Evolutionary conservation across 768 basidiomycete species (phyloP), one percentile per base, ranked within the genome.

Genomic region (Suillus lakei): DNA sequence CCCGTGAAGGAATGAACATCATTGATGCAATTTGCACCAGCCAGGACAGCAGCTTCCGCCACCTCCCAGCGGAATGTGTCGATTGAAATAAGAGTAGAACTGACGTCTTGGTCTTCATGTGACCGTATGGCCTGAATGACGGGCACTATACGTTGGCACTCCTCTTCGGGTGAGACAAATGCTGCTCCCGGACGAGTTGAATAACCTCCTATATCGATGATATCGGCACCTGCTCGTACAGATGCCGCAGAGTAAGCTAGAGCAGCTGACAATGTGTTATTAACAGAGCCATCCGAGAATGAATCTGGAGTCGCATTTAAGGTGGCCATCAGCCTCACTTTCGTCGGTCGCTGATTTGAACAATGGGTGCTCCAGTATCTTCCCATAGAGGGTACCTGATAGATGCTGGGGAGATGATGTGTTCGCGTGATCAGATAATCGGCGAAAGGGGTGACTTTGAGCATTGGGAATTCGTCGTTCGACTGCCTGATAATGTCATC

Each of bases 291-390:
- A 67, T 98, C 96, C 0, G 96, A 98, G 79, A 98, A 98, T 0
- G 96, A 98, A 77, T 99, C 97, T 3, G 97, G 96, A 0, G 97
- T 98, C 7, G 85, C 85, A 73, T 99, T 98, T 64, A 99, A 84
- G 1, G 93, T 98, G 0, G 91, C 91, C 97, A 99, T 98, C 64
- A 98, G 74, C 63, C 86, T 84, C 1, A 93, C 91, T 70, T 82
- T 84, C 30, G 67, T 72, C 5, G 68, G 68, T 0, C 68, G 69
- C 8, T 66, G 65, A 36, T 66, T 64, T 59, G 34, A 71, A 50
- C 67, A 79, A 56, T 60, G 74, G 50, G 43, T 72, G 2, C 50
- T 66, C 76, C 75, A 76, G 59, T 68, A 63, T 23, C 62, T 72
- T 8, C 67, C 64, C 44, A 72, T 77, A 54, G 44, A 68, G 15